These are phyloP conservation scores for Cucurbita moschata DNA, from an alignment of 306 rosid species.

Conservation along the genomic window DNA sequence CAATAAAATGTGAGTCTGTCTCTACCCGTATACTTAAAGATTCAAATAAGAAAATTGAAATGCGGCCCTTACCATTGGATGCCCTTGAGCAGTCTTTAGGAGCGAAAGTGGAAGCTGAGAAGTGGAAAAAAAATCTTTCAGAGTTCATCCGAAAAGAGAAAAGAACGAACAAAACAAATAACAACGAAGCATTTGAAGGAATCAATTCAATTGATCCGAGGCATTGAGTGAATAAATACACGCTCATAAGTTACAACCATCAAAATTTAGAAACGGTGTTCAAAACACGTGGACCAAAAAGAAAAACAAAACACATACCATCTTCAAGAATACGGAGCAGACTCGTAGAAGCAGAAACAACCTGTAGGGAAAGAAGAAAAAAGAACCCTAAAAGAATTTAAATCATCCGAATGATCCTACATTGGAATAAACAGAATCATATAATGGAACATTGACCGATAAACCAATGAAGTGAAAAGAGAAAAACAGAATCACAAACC, in stretches of 20 bases:
- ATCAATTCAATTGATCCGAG: background rate
- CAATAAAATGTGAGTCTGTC: background rate
- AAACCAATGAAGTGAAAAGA: background rate
- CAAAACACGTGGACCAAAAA: background rate
- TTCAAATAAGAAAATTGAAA: background rate
- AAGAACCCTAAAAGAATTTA: background rate
- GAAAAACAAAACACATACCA: background rate
- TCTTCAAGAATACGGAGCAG: background rate
- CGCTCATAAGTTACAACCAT: background rate
- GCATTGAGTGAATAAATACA: background rate
- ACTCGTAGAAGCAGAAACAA: background rate
- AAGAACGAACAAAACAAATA: background rate
- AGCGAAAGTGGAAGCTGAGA: slow-evolving; percentile 85
- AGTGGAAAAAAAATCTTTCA: background rate
- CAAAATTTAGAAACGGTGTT: background rate
- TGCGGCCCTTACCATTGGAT: slow-evolving; percentile 7
- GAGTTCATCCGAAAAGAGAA: background rate
- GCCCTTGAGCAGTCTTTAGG: slow-evolving; percentile 17
- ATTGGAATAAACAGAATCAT: background rate
- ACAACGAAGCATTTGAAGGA: background rate
- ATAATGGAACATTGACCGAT: background rate
- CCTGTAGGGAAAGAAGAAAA: background rate
- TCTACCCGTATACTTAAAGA: background rate
- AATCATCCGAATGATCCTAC: background rate
- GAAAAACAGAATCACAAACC: background rate